Percentiles rank a stretch among this genome's conserved stretches.
Evolutionary conservation across 139 green algal species (phyloP).

Genomic region (Parachlorella kessleri): DNA sequence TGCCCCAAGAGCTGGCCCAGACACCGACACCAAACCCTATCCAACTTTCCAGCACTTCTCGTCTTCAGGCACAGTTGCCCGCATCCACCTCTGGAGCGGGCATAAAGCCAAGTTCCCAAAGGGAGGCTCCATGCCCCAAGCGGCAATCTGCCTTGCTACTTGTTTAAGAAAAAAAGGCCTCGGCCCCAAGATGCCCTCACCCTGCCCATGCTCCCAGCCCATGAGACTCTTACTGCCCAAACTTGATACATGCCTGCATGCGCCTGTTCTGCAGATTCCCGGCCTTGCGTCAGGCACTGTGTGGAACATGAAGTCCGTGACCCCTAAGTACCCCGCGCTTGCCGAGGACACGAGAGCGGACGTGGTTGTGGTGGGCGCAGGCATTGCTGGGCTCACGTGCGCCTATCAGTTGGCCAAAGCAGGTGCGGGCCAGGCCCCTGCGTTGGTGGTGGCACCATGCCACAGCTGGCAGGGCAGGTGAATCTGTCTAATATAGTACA

Average conservation of each 20-base stretch:
- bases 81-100: too few species aligned
- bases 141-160: too few species aligned
- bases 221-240: background rate
- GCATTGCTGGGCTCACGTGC: conserved; percentile 62
- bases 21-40: too few species aligned
- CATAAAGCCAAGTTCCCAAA: too few species aligned
- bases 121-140: too few species aligned
- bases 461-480: too few species aligned
- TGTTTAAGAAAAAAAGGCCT: too few species aligned
- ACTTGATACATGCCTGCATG: background rate
- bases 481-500: too few species aligned
- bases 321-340: conserved; percentile 53
- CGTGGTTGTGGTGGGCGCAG: conserved; percentile 56
- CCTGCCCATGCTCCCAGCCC: background rate
- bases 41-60: too few species aligned
- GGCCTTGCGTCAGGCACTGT: background rate
- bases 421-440: conserved; percentile 31
- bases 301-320: conserved; percentile 33
- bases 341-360: conserved; percentile 44
- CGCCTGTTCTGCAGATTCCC: conserved; percentile 11
- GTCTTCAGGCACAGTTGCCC: too few species aligned
- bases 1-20: too few species aligned
- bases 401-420: conserved; percentile 64
- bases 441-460: too few species aligned
- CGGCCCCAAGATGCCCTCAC: background rate